phyloP scores from a whole-genome alignment of 148 eudicot genomes.

The Chenopodium suecicum region DNA sequence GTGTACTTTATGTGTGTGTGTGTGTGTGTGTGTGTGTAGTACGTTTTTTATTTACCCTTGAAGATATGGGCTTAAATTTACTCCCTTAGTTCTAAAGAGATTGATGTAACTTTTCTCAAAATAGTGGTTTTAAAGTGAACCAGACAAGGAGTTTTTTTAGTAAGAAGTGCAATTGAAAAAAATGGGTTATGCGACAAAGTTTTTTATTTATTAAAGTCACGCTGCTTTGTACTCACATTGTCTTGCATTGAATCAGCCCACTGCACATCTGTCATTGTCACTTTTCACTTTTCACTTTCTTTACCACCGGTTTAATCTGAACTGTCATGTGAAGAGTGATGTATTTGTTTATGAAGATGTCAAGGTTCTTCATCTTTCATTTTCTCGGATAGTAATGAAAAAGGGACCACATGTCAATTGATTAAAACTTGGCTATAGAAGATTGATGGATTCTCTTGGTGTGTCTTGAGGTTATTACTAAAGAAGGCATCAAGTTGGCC shows the following conservation, averaged over 20 bases:
- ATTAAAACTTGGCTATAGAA: not conserved
- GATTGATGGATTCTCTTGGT: not conserved
- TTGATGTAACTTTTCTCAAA: not conserved
- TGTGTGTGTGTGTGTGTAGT: too few species aligned
- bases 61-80: too few species aligned
- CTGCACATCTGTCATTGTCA: too few species aligned
- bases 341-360: not conserved
- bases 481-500: not conserved
- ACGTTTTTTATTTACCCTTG: too few species aligned
- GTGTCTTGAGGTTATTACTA: not conserved
- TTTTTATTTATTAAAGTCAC: too few species aligned
- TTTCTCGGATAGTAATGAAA: not conserved
- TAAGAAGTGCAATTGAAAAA: not conserved
- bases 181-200: too few species aligned
- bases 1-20: not conserved
- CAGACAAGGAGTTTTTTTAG: not conserved
- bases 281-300: too few species aligned
- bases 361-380: not conserved
- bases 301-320: too few species aligned
- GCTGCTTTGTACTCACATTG: too few species aligned
- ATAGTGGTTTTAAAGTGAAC: not conserved
- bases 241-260: too few species aligned
- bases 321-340: not conserved
- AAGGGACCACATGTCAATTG: not conserved
- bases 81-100: not conserved